Conservation (phyloP, 75 land plant species). For the Larix kaempferi region DNA sequence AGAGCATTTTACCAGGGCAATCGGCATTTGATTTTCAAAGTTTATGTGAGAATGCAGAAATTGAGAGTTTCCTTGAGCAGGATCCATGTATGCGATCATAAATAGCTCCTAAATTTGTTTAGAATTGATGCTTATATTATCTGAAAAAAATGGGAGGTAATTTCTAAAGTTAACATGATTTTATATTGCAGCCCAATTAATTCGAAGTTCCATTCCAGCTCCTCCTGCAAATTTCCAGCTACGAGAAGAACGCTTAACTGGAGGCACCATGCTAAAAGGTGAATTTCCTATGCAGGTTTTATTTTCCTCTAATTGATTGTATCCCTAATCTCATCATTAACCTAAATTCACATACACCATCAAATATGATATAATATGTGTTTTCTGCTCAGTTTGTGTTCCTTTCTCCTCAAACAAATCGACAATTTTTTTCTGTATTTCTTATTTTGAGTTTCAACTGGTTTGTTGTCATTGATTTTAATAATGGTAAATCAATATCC, state of each 20-base stretch:
- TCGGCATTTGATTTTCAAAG: neutral
- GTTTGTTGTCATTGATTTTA: constrained; percentile 24
- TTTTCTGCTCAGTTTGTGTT: neutral
- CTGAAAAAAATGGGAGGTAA: constrained; percentile 51
- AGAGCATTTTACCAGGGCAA: constrained; percentile 21
- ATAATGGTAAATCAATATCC: neutral
- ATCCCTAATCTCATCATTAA: too few relatives aligned
- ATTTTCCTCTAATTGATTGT: neutral
- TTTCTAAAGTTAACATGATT: neutral
- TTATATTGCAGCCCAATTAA: constrained; percentile 52
- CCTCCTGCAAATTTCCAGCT: constrained; percentile 79
- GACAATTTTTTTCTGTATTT: neutral
- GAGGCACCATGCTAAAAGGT: constrained; percentile 6
- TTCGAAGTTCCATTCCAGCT: constrained; percentile 73
- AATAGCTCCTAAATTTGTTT: neutral
- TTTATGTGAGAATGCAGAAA: neutral
- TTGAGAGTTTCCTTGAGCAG: neutral
- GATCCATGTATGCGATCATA: neutral
- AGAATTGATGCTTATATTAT: constrained; percentile 9
- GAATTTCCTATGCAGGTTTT: neutral
- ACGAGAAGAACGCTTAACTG: neutral
- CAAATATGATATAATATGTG: neutral
- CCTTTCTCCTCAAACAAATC: neutral
- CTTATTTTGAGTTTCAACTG: too few relatives aligned
- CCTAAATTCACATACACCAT: too few relatives aligned